phyloP scores from a whole-genome alignment of 768 basidiomycete genomes.

The Calocybe gangraenosa region DNA sequence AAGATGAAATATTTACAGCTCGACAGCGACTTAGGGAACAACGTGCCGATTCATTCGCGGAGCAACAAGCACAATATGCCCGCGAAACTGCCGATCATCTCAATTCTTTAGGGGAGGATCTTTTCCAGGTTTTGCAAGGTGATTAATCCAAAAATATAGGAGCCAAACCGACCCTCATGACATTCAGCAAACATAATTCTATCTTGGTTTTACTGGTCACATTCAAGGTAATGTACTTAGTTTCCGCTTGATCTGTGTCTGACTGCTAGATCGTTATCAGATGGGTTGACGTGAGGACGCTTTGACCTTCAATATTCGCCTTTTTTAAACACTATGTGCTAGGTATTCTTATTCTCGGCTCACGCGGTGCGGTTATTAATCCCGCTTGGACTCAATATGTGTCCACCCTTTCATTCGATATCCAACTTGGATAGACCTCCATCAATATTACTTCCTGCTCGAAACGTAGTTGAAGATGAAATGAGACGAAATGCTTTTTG shows the following conservation, averaged over 20 bases:
- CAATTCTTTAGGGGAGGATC: conserved; percentile 46
- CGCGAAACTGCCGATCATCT: conserved; percentile 44
- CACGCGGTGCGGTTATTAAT: conserved; percentile 54
- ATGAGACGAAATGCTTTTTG: conserved; percentile 71
- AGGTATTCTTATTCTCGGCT: conserved; percentile 61
- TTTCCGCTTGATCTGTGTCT: background rate
- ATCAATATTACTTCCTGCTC: conserved; percentile 59
- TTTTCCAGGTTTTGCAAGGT: conserved; percentile 65
- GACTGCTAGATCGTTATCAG: conserved; percentile 28
- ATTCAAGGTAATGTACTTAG: conserved; percentile 50
- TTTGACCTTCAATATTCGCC: background rate
- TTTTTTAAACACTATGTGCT: conserved; percentile 7
- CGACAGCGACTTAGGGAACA: conserved; percentile 39
- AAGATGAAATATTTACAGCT: conserved; percentile 54
- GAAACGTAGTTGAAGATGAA: conserved; percentile 65
- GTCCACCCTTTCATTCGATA: conserved; percentile 62
- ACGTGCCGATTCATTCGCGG: conserved; percentile 58
- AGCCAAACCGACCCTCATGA: background rate
- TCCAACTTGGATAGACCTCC: conserved; percentile 51
- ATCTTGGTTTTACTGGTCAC: conserved; percentile 72
- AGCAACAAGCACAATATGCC: conserved; percentile 56
- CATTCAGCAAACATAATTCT: conserved; percentile 55
- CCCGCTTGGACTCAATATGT: conserved; percentile 68
- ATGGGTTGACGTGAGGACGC: conserved; percentile 62
- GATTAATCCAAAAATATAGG: conserved; percentile 6